These are phyloP conservation scores for Lachancea fermentati DNA, from an alignment of 805 yeast genomes.

Conservation along the genomic window DNA sequence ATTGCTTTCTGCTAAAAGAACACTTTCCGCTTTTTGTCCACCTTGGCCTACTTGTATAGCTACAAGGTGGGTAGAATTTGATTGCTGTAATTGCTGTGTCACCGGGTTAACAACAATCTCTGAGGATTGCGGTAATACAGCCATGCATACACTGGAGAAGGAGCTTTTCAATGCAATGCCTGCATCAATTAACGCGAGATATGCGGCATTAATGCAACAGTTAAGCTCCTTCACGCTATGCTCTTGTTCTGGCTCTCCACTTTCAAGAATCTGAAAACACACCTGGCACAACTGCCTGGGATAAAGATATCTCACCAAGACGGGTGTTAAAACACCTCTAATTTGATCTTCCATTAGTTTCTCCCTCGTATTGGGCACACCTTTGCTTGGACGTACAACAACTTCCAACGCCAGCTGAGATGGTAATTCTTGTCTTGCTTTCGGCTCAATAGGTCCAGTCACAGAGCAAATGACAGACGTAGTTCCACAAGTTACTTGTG, in stretches of 20 bases:
- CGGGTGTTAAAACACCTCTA: slow-evolving; percentile 51
- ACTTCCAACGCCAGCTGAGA: slow-evolving; percentile 72
- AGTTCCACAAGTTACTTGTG: slow-evolving; percentile 45
- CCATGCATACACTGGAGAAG: slow-evolving; percentile 52
- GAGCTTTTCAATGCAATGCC: slow-evolving; percentile 65
- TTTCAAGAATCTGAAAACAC: slow-evolving; percentile 56
- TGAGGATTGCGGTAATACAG: slow-evolving; percentile 27
- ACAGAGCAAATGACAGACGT: slow-evolving; percentile 69
- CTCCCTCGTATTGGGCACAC: slow-evolving; percentile 72
- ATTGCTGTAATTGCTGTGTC: slow-evolving; percentile 35
- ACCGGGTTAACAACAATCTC: slow-evolving; percentile 42
- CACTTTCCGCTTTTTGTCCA: slow-evolving; percentile 41
- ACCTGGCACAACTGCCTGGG: slow-evolving; percentile 78
- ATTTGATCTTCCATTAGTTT: slow-evolving; percentile 68
- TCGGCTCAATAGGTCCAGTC: slow-evolving; percentile 87
- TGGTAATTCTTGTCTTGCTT: slow-evolving; percentile 78
- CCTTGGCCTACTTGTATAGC: slow-evolving; percentile 50
- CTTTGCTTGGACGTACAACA: slow-evolving; percentile 69
- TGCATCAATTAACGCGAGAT: slow-evolving; percentile 73
- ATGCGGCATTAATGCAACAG: slow-evolving; percentile 67
- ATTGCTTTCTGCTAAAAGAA: slow-evolving; percentile 65
- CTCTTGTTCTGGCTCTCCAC: slow-evolving; percentile 29
- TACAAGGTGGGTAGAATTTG: slow-evolving; percentile 59
- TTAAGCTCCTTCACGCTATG: slow-evolving; percentile 49
- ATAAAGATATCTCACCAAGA: slow-evolving; percentile 55